Evolutionary conservation across 768 basidiomycete species (phyloP), one percentile per base, ranked within the genome.

Genomic region (Hydnomerulius pinastri): DNA sequence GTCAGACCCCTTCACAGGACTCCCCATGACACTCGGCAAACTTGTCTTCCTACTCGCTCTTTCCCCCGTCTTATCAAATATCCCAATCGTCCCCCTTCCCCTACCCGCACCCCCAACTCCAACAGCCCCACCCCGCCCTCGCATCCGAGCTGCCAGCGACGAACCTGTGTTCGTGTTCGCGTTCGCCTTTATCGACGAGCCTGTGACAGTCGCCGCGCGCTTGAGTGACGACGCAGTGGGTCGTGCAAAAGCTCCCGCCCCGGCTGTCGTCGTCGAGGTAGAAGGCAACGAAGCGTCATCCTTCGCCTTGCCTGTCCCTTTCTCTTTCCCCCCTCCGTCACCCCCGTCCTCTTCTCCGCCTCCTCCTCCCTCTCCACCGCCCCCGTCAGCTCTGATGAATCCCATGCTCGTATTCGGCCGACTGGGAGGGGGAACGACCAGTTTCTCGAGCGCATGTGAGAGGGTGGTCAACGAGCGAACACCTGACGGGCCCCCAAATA

Each of bases 331-430:
- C 27, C 47, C 57, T 4, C 10, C 10, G 2, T 45, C 35, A 4
- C 39, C 57, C 4, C 53, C 54, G 25, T 47, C 36, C 5, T 9
- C 25, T 11, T 11, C 30, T 4, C 37, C 45, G 5, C 12, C 21
- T 4, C 38, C 13, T 4, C 17, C 24, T 36, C 54, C 42, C 18
- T 51, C 56, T n/a, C 50, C 56, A 6, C 45, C 52, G 12, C 62
- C 60, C 18, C 55, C 55, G 20, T 74, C 52, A 12, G 36, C 42
- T 4, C 58, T 59, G 45, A 80, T 78, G 63, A 89, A 87, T 27
- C 86, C 88, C 71, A 89, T 67, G 48, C 82, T 87, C 2, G 86
- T 86, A 46, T 78, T 86, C 1, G 88, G 86, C 35, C 86, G 66
- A 20, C 74, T 75, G 3, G 86, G 87, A 2, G 83, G 77, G 0